Evolutionary conservation across 495 filamentous ascomycete genomes (phyloP).

Genomic region (Xylaria nigripes): DNA sequence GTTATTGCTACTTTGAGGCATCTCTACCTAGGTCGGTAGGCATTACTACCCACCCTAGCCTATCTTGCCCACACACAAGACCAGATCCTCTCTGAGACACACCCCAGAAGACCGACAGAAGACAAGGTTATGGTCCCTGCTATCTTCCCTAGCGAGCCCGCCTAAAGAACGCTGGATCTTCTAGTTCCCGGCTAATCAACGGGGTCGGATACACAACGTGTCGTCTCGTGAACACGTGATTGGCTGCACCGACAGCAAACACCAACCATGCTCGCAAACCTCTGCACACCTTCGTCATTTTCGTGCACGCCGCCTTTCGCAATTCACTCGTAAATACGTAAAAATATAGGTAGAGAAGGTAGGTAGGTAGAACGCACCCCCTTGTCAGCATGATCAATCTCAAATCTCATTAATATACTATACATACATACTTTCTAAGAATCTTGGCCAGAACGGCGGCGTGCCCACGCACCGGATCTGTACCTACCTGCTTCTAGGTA

Average conservation of each 20-base stretch:
- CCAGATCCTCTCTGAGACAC: too few relatives aligned
- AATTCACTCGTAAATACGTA: background rate
- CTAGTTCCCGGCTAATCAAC: constrained; percentile 9
- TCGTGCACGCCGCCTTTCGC: background rate
- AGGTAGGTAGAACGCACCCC: too few relatives aligned
- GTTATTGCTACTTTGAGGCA: constrained; percentile 4
- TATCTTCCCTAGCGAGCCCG: background rate
- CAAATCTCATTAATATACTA: too few relatives aligned
- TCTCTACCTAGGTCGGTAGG: background rate
- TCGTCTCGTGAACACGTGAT: background rate
- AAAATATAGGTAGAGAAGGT: background rate
- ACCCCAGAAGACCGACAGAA: too few relatives aligned
- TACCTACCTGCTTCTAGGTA: background rate
- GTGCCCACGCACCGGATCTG: background rate
- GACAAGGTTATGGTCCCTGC: too few relatives aligned
- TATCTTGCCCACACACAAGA: constrained; percentile 1
- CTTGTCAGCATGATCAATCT: too few relatives aligned
- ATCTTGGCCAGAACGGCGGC: background rate
- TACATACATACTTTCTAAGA: too few relatives aligned
- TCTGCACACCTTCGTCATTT: background rate
- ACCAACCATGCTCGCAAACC: background rate
- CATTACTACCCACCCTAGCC: too few relatives aligned
- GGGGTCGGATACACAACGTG: constrained; percentile 4
- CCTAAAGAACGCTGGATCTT: background rate
- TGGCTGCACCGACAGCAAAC: background rate